These are phyloP conservation scores for Auricularia cornea DNA, from an alignment of 768 basidiomycete species.

Conservation along the genomic window DNA sequence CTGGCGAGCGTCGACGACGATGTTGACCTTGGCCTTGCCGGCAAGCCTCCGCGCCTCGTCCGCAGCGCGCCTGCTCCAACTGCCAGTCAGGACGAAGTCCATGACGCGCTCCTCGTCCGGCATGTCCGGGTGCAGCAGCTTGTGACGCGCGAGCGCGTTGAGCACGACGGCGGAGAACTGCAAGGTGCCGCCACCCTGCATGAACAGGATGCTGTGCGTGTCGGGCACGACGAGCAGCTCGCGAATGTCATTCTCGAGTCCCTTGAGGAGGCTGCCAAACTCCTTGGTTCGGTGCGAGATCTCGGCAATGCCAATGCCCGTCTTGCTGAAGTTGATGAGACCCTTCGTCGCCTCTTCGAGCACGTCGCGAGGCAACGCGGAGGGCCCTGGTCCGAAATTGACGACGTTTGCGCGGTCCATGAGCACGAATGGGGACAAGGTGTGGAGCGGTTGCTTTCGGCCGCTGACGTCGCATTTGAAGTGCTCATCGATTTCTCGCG, in stretches of 20 bases:
- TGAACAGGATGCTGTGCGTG: conserved; percentile 81
- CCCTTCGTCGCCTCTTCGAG: conserved; percentile 75
- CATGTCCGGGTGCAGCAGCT: conserved; percentile 59
- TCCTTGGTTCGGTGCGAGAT: conserved; percentile 92
- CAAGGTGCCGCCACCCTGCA: conserved; percentile 87
- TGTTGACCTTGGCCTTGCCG: conserved; percentile 47
- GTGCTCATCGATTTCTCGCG: too few species aligned
- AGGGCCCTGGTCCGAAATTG: conserved; percentile 95
- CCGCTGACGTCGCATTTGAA: not conserved
- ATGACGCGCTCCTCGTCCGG: conserved; percentile 46
- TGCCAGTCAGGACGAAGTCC: conserved; percentile 90
- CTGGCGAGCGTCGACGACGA: conserved; percentile 62
- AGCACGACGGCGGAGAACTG: conserved; percentile 91
- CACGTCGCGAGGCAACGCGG: conserved; percentile 79
- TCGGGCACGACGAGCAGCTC: conserved; percentile 71
- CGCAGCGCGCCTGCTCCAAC: conserved; percentile 82
- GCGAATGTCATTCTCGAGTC: conserved; percentile 59
- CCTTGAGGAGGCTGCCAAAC: conserved; percentile 61
- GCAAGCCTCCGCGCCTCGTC: conserved; percentile 73
- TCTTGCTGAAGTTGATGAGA: conserved; percentile 82
- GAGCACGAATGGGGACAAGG: not conserved
- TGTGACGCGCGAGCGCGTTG: conserved; percentile 83
- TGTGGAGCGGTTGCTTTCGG: not conserved
- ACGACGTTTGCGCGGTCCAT: conserved; percentile 43
- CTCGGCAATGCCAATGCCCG: conserved; percentile 94